phyloP scores from a whole-genome alignment of 164 flowering plant genomes.

The Aristolochia contorta region DNA sequence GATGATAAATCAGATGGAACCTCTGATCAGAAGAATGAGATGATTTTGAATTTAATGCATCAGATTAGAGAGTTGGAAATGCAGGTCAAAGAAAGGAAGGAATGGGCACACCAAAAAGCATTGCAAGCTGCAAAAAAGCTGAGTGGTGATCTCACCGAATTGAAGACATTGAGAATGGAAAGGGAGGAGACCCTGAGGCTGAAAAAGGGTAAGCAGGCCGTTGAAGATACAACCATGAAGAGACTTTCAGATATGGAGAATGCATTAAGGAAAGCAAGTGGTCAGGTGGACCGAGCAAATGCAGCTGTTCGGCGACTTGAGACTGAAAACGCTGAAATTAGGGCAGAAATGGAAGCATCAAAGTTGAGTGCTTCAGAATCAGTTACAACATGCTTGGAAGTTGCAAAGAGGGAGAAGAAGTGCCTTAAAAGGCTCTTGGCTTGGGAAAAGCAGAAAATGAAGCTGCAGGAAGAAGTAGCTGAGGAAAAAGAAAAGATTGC shows the following conservation, averaged over 20 bases:
- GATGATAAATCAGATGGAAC: conserved; percentile 53
- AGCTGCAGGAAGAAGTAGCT: conserved; percentile 74
- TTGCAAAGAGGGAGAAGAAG: conserved; percentile 88
- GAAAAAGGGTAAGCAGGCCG: conserved; percentile 80
- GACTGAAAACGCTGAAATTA: conserved; percentile 91
- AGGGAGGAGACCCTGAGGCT: conserved; percentile 75
- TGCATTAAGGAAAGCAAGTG: conserved; percentile 83
- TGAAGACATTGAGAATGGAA: conserved; percentile 78
- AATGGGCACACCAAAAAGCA: conserved; percentile 98
- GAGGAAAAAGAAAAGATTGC: conserved; percentile 60
- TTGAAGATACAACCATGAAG: conserved; percentile 84
- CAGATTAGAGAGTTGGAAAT: conserved; percentile 75
- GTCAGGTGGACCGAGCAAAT: conserved; percentile 91
- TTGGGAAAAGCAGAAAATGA: conserved; percentile 87
- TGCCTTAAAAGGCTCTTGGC: conserved; percentile 66
- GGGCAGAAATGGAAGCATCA: conserved; percentile 98
- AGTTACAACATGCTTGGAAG: conserved; percentile 57
- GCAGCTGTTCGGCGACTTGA: conserved; percentile 78
- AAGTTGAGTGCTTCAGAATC: conserved; percentile 93
- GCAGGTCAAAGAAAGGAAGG: conserved; percentile 78
- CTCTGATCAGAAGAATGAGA: conserved; percentile 64
- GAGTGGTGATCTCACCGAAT: conserved; percentile 77
- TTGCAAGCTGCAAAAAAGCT: conserved; percentile 98
- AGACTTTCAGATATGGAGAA: conserved; percentile 86
- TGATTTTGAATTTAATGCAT: conserved; percentile 44